Conservation (phyloP, 345 rosid genomes). For the Trapa incisa region DNA sequence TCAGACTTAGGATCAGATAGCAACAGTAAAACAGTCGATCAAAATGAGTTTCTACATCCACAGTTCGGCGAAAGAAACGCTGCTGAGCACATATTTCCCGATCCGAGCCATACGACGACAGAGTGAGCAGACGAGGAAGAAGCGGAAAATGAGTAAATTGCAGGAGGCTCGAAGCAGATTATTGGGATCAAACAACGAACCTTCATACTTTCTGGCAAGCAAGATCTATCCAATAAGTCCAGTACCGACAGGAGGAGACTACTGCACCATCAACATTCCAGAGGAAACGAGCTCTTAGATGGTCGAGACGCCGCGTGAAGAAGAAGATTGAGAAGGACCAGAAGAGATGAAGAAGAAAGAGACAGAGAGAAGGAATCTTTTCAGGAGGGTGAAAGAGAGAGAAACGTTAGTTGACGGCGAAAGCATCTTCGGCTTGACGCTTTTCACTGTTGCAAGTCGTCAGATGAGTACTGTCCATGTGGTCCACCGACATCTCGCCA, state of each 20-base stretch:
- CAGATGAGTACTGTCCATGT: constrained; percentile 1
- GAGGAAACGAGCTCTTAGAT: background rate
- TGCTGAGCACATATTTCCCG: background rate
- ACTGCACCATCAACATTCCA: background rate
- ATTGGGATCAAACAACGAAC: background rate
- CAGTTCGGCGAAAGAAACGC: background rate
- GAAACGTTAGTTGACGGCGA: constrained; percentile 10
- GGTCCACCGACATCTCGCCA: background rate
- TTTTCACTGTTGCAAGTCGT: background rate
- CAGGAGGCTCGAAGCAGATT: background rate
- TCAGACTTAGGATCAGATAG: background rate
- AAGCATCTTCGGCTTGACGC: constrained; percentile 9
- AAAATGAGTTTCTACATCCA: background rate
- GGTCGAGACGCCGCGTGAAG: background rate
- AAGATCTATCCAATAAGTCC: background rate
- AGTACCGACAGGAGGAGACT: background rate
- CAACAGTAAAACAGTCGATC: background rate
- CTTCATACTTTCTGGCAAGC: too few species aligned
- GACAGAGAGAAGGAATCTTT: background rate
- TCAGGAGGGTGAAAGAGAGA: too few species aligned
- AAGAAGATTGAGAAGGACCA: constrained; percentile 2
- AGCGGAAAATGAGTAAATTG: background rate
- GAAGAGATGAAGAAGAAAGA: background rate
- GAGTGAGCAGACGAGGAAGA: background rate
- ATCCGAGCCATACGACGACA: background rate